Evolutionary conservation across 1,284 basidiomycete species (phyloP), one percentile per base, ranked within the genome.

Genomic region (Melampsora allii-populina): DNA sequence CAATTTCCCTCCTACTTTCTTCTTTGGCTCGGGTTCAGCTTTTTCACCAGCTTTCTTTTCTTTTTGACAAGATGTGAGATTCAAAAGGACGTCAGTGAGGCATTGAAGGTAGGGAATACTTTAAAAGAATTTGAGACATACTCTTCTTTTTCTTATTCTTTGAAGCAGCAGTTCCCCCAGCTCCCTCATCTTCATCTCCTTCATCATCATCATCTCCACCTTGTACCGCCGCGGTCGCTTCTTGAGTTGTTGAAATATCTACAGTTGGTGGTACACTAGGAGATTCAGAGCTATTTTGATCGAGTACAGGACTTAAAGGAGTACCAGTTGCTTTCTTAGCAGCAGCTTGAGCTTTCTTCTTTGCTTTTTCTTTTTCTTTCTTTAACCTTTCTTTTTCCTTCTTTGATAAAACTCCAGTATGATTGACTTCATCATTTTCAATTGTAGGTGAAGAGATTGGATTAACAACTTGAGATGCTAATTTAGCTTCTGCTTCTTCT

Each of bases 361-460:
- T 95, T 0, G 91, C 92, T 88, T 94, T 94, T 84, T 95, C 92
- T 75, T 87, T 87, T 83, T 95, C 93, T 83, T 95, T 95, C 87
- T 95, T 95, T 76, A 94, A 84, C 80, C 88, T 89, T 81, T 95
- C 91, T 83, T 95, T 95, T 84, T 94, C 91, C 82, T 94, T 93
- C 84, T 94, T 95, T 14, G 88, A 88, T 31, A 94, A 82, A 48
- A 94, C 80, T 81, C 88, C 88, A 14, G 84, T 72, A 19, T 63
- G 42, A 39, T 5, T 50, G 19, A 48, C 79, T 10, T 80, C 83
- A 14, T 82, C 83, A 39, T 83, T 84, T 10, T 83, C 85, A 29
- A 17, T 17, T n/a, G 63, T 39, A 5, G 71, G 39, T 19, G 63
- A 45, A 48, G 63, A 50, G 21, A 29, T 56, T 19, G 53, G 53